Evolutionary conservation across 2,329 filamentous ascomycete species (phyloP).

Genomic region (Botrytis pseudocinerea): DNA sequence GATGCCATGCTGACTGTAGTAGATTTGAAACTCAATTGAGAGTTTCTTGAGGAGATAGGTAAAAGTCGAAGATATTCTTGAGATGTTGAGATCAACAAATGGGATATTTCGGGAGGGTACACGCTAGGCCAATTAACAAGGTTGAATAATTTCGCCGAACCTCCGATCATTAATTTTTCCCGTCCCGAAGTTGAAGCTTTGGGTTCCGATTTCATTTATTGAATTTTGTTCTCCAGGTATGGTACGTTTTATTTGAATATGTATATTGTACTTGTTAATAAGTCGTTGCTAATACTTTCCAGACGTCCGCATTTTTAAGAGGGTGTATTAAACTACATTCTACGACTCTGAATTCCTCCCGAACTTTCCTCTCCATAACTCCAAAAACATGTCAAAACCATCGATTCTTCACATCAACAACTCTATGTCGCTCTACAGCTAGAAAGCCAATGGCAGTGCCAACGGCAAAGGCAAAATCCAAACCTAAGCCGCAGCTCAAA

Average conservation of each 20-base stretch:
- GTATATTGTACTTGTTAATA: background rate
- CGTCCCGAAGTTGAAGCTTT: constrained; percentile 11
- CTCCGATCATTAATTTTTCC: constrained; percentile 29
- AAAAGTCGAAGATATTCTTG: constrained; percentile 26
- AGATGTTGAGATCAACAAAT: constrained; percentile 28
- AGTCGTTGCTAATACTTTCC: constrained; percentile 25
- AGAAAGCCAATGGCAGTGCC: constrained; percentile 20
- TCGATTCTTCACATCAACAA: constrained; percentile 32
- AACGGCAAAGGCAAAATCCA: constrained; percentile 17
- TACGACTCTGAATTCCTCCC: constrained; percentile 25
- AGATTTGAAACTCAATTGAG: constrained; percentile 38
- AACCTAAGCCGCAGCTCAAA: constrained; percentile 19
- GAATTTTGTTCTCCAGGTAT: constrained; percentile 25
- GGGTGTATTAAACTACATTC: constrained; percentile 36
- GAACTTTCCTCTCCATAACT: constrained; percentile 25
- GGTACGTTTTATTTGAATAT: constrained; percentile 11
- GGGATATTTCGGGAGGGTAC: constrained; percentile 27
- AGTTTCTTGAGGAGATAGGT: constrained; percentile 28
- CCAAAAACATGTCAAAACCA: constrained; percentile 24
- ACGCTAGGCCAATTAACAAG: constrained; percentile 20
- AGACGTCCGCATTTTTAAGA: constrained; percentile 44
- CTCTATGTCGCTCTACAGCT: constrained; percentile 31
- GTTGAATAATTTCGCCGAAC: constrained; percentile 28
- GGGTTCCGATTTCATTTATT: background rate
- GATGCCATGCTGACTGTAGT: constrained; percentile 59